Evolutionary conservation across 805 yeast species (phyloP).

Genomic region (Yamadazyma akitaensis): DNA sequence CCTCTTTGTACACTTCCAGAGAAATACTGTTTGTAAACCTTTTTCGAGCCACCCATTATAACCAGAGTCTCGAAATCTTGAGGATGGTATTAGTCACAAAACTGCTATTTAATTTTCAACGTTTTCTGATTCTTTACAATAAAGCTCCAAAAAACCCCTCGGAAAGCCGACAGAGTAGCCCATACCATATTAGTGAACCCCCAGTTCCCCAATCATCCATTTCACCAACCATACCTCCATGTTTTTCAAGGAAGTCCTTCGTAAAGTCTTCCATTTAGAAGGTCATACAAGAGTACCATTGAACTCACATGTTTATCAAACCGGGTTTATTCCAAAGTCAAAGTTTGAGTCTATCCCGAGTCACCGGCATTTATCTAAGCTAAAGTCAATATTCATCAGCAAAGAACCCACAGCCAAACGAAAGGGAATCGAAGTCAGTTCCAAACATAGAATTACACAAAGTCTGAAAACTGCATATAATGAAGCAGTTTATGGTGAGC

Average conservation of each 20-base stretch:
- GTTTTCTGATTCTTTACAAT: background rate
- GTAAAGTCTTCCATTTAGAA: background rate
- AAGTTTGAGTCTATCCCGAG: background rate
- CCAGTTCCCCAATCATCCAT: background rate
- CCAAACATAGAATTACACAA: background rate
- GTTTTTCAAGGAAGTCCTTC: background rate
- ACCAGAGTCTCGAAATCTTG: too few species aligned
- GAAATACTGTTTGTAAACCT: background rate
- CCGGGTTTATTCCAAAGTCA: background rate
- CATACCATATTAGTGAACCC: background rate
- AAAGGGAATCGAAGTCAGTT: background rate
- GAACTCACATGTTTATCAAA: background rate
- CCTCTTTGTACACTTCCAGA: background rate
- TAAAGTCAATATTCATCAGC: background rate
- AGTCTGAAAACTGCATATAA: background rate
- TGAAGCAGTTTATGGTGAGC: background rate
- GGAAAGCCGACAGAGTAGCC: background rate
- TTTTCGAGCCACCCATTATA: too few species aligned
- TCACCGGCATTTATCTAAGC: background rate
- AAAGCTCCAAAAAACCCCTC: background rate
- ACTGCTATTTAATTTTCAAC: background rate
- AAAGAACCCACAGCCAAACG: background rate
- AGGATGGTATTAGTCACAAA: too few species aligned
- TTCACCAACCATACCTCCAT: background rate
- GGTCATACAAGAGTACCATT: background rate